Percentiles rank a stretch among this genome's conserved stretches.
Conservation (phyloP, 345 rosid species). For the Lepidium didymum region DNA sequence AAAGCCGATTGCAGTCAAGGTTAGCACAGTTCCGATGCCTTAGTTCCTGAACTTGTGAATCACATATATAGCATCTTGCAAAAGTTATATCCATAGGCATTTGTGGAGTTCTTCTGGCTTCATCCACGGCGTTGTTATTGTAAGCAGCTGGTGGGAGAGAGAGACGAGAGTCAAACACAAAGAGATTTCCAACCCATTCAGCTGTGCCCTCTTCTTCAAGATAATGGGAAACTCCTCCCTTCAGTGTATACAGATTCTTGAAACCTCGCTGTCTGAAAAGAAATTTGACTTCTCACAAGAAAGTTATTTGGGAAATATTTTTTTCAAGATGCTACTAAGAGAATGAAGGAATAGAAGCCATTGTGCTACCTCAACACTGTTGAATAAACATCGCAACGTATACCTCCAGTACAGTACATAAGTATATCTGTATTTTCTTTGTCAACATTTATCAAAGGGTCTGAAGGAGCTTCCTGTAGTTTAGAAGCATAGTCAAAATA, state of each 20-base stretch:
- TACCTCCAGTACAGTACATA: conserved; percentile 97
- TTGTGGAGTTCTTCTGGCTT: conserved; percentile 20
- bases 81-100: conserved; percentile 35
- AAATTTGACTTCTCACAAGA: conserved; percentile 18
- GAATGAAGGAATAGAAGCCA: neutral
- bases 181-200: conserved; percentile 82
- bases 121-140: conserved; percentile 29
- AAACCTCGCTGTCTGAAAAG: conserved; percentile 68
- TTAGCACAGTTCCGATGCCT: conserved; percentile 95
- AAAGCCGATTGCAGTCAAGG: conserved; percentile 82
- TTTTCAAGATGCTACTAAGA: neutral
- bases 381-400: conserved; percentile 94
- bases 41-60: conserved; percentile 50
- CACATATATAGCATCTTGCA: conserved; percentile 65
- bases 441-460: conserved; percentile 66
- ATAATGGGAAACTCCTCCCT: conserved; percentile 87
- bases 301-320: conserved; percentile 9
- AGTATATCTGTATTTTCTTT: conserved; percentile 63
- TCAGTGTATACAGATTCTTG: conserved; percentile 65
- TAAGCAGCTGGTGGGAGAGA: conserved; percentile 72
- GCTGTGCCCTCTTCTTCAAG: conserved; percentile 63
- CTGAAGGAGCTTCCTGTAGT: conserved; percentile 48
- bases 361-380: conserved; percentile 62
- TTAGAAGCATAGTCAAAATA: neutral
- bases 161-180: conserved; percentile 86